These are phyloP conservation scores for Pulveroboletus sp. DNA, from an alignment of 768 basidiomycete genomes.

Conservation along the genomic window DNA sequence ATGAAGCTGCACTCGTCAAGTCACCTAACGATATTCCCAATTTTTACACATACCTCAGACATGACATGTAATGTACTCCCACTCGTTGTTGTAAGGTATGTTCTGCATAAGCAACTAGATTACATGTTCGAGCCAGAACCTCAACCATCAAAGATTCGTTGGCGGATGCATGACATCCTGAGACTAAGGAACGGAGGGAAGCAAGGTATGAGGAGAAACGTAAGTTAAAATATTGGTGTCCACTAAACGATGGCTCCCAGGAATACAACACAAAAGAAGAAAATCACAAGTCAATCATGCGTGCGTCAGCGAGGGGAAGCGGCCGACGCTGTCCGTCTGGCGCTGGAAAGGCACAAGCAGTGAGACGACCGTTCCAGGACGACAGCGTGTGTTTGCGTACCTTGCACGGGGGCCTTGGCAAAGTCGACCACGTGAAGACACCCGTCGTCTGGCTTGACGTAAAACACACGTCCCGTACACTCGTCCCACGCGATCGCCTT, in stretches of 20 bases:
- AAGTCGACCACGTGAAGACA: conserved; percentile 49
- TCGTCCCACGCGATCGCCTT: conserved; percentile 65
- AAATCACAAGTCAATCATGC: conserved; percentile 30
- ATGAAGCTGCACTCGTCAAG: conserved; percentile 11
- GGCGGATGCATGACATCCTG: no score
- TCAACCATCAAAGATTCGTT: no score
- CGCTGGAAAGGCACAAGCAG: conserved; percentile 30
- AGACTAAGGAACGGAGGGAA: no score
- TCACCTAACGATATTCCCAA: conserved; percentile 18
- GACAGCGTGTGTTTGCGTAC: conserved; percentile 15
- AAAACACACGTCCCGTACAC: conserved; percentile 53
- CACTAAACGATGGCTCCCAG: background rate
- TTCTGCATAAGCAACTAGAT: conserved; percentile 9
- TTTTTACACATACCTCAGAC: conserved; percentile 23
- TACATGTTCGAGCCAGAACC: conserved; percentile 11
- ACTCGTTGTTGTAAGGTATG: conserved; percentile 17
- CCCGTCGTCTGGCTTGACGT: conserved; percentile 41
- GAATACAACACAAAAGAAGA: background rate
- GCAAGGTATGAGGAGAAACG: no score
- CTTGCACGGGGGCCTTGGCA: conserved; percentile 33
- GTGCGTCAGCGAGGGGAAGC: conserved; percentile 26
- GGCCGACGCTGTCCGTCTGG: conserved; percentile 31
- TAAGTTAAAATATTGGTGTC: no score
- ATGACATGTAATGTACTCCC: conserved; percentile 24
- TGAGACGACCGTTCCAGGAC: conserved; percentile 19